Conservation (phyloP, 2,329 filamentous ascomycete genomes). For the Talaromyces rugulosus region DNA sequence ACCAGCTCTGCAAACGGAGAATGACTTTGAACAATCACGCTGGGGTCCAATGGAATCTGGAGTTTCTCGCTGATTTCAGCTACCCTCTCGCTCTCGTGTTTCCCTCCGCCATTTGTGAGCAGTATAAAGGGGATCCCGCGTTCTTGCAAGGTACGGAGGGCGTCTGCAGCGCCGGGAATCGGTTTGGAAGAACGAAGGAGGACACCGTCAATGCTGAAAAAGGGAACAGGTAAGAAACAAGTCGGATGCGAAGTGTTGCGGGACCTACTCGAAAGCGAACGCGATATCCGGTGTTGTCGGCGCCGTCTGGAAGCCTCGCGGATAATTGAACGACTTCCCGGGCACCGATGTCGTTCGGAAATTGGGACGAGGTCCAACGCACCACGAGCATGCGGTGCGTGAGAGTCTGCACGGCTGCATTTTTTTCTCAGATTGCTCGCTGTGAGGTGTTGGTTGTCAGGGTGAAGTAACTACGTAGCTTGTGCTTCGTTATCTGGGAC, state of each 20-base stretch:
- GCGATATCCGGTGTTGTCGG: conserved; percentile 37
- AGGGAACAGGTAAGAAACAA: conserved; percentile 14
- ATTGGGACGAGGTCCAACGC: not conserved
- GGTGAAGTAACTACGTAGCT: not conserved
- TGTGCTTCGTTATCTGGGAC: not conserved
- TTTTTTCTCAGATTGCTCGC: not conserved
- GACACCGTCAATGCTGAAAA: conserved; percentile 83
- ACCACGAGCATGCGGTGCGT: not conserved
- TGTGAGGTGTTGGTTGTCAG: not conserved
- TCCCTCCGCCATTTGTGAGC: conserved; percentile 91
- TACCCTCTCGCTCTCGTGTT: conserved; percentile 70
- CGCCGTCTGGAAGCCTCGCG: conserved; percentile 26
- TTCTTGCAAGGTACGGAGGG: conserved; percentile 67
- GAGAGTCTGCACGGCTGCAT: conserved; percentile 6
- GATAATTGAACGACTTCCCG: conserved; percentile 1
- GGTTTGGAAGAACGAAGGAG: conserved; percentile 76
- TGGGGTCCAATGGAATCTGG: conserved; percentile 58
- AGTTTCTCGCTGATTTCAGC: conserved; percentile 65
- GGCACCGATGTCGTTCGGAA: not conserved
- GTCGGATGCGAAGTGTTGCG: not conserved
- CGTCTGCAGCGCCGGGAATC: conserved; percentile 71
- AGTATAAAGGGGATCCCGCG: conserved; percentile 86
- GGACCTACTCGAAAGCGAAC: conserved; percentile 43
- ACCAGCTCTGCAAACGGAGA: conserved; percentile 78
- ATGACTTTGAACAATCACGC: conserved; percentile 82